Percentiles rank a stretch among this genome's conserved stretches.
Conservation (phyloP, 2,329 filamentous ascomycete species). For the Alternaria dauci region DNA sequence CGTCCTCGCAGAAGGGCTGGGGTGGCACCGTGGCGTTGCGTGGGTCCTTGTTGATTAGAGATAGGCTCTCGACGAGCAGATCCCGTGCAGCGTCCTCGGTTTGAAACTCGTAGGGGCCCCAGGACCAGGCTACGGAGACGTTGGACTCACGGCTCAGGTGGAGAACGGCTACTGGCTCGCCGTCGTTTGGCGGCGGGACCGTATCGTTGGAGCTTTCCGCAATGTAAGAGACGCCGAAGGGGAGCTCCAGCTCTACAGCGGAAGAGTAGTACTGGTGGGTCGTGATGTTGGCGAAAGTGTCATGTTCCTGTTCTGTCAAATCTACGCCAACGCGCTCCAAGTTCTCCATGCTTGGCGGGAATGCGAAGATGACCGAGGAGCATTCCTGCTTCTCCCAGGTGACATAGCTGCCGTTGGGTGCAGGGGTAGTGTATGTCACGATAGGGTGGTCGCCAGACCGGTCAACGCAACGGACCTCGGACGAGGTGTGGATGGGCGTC, state of each 20-base stretch:
- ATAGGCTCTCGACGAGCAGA: conserved; percentile 43
- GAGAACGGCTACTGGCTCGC: conserved; percentile 48
- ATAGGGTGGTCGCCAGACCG: conserved; percentile 45
- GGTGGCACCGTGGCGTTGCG: conserved; percentile 37
- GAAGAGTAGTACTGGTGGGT: conserved; percentile 50
- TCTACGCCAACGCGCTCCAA: conserved; percentile 46
- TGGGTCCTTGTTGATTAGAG: conserved; percentile 49
- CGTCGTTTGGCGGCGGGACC: conserved; percentile 44
- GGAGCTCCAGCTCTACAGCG: conserved; percentile 44
- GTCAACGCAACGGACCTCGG: conserved; percentile 49
- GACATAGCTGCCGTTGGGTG: conserved; percentile 37
- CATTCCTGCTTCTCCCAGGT: conserved; percentile 47
- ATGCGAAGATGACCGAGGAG: conserved; percentile 47
- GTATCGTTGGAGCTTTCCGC: conserved; percentile 31
- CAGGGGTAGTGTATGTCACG: conserved; percentile 42
- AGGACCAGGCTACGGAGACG: conserved; percentile 48
- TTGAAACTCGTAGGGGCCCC: conserved; percentile 48
- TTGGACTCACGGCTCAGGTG: conserved; percentile 40
- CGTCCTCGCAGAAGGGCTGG: conserved; percentile 28
- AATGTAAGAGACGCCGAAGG: conserved; percentile 50
- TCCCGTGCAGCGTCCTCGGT: conserved; percentile 36
- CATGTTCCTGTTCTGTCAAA: conserved; percentile 43
- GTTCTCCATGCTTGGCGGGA: conserved; percentile 47
- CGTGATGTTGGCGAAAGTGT: conserved; percentile 43
- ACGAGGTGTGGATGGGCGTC: conserved; percentile 41